A percentile compares a stretch with the other conserved stretches of the same genome.
These are phyloP conservation scores for Aspergillus uvarum DNA, from an alignment of 2,329 filamentous ascomycete species.

Conservation along the genomic window DNA sequence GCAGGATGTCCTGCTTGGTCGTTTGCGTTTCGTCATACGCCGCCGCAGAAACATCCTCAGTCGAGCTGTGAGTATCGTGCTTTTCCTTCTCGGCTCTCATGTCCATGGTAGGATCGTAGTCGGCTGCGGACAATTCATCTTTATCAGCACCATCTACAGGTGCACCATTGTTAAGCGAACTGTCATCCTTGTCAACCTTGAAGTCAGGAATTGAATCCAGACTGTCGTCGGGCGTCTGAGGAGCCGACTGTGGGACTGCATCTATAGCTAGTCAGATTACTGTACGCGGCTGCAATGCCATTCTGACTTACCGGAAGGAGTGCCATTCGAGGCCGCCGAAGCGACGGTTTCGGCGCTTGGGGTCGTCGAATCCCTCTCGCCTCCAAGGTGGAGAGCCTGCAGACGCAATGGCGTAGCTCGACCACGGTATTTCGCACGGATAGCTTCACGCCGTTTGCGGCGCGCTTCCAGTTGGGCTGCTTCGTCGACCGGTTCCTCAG, in stretches of 20 bases:
- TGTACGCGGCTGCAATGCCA: background rate
- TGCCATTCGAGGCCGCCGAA: slow-evolving; percentile 34
- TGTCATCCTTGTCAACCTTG: slow-evolving; percentile 65
- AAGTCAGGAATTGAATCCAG: slow-evolving; percentile 59
- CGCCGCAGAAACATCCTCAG: slow-evolving; percentile 54
- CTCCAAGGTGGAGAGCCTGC: slow-evolving; percentile 67
- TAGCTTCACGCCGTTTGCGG: slow-evolving; percentile 78
- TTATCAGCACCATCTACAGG: slow-evolving; percentile 50
- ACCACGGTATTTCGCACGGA: slow-evolving; percentile 74
- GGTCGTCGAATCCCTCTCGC: slow-evolving; percentile 58
- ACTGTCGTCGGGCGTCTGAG: slow-evolving; percentile 50
- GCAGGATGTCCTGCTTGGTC: slow-evolving; percentile 52
- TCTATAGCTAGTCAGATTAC: slow-evolving; percentile 17
- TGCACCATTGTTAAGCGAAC: slow-evolving; percentile 59
- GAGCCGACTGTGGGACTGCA: slow-evolving; percentile 45
- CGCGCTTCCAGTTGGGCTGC: slow-evolving; percentile 81
- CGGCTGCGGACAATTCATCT: slow-evolving; percentile 84
- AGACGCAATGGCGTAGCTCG: slow-evolving; percentile 72
- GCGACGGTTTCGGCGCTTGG: slow-evolving; percentile 47
- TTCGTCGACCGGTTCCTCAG: slow-evolving; percentile 69
- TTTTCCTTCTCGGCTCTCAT: slow-evolving; percentile 80
- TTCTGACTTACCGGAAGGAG: slow-evolving; percentile 40
- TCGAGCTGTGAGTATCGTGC: slow-evolving; percentile 63
- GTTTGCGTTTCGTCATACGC: slow-evolving; percentile 61
- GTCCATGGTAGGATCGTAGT: slow-evolving; percentile 86